Conservation (phyloP, 768 basidiomycete species). For the Mycena epipterygia region DNA sequence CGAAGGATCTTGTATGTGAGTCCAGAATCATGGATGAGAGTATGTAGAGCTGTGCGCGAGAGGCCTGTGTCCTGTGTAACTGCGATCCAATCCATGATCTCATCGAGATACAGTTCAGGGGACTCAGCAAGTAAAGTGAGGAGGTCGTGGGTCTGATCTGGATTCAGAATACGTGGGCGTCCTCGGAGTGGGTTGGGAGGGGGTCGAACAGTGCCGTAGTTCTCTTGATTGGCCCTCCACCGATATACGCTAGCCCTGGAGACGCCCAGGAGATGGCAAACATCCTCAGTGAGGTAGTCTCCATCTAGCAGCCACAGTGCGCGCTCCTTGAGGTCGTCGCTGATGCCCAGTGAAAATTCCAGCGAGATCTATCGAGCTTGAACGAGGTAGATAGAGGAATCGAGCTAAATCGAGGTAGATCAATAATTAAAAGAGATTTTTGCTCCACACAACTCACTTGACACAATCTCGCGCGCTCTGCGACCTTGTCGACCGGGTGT, state of each 20-base stretch:
- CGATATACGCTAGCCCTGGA: slow-evolving; percentile 5
- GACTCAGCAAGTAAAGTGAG: slow-evolving; percentile 24
- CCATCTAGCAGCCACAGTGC: slow-evolving; percentile 21
- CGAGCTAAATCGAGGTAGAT: no score
- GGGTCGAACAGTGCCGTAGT: slow-evolving; percentile 6
- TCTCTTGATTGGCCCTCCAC: background rate
- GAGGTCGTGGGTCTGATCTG: slow-evolving; percentile 22
- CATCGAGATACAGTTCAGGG: slow-evolving; percentile 40
- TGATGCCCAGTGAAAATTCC: no score
- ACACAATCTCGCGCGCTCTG: no score
- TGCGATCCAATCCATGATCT: slow-evolving; percentile 40
- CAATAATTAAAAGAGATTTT: no score
- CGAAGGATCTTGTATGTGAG: slow-evolving; percentile 41
- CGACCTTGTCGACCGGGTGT: no score
- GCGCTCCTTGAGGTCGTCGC: slow-evolving; percentile 14
- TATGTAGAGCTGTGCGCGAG: slow-evolving; percentile 35
- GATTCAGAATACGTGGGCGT: slow-evolving; percentile 18
- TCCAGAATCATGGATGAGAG: slow-evolving; percentile 35
- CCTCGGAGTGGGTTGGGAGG: background rate
- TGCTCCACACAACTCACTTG: no score
- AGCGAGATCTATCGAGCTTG: no score
- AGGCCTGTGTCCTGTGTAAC: slow-evolving; percentile 34
- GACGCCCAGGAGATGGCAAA: slow-evolving; percentile 19
- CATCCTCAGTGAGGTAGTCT: slow-evolving; percentile 1
- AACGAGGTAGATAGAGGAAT: no score